A percentile compares a stretch with the other conserved stretches of the same genome.
Evolutionary conservation across 2,329 filamentous ascomycete species (phyloP).

Genomic region (Claviceps citrina): DNA sequence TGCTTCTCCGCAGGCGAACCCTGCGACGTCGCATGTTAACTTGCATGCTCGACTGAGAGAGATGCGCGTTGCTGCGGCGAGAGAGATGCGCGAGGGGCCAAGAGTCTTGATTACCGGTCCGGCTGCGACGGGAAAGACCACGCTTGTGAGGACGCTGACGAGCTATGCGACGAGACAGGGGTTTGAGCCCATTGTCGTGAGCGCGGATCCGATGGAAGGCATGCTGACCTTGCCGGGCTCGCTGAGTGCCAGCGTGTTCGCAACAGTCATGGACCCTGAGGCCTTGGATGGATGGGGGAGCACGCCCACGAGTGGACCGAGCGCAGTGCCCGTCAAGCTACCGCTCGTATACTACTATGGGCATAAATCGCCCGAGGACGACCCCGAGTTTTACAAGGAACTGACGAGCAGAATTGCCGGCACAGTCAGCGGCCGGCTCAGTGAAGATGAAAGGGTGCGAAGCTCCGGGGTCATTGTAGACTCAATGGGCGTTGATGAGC

Average conservation of each 20-base stretch:
- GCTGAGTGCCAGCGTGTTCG: constrained; percentile 73
- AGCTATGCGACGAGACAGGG: constrained; percentile 64
- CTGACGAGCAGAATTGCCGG: constrained; percentile 64
- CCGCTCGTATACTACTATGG: constrained; percentile 87
- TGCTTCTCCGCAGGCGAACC: constrained; percentile 58
- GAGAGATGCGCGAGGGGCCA: constrained; percentile 43
- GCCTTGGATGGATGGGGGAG: constrained; percentile 74
- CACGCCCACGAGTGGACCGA: constrained; percentile 81
- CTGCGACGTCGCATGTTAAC: constrained; percentile 67
- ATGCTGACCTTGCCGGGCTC: constrained; percentile 67
- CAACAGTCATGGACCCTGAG: constrained; percentile 68
- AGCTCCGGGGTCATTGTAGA: constrained; percentile 74
- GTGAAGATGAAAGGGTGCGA: constrained; percentile 57
- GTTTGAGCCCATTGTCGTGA: constrained; percentile 66
- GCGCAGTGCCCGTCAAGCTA: constrained; percentile 74
- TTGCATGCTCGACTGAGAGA: constrained; percentile 75
- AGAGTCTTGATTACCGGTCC: constrained; percentile 74
- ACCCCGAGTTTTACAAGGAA: constrained; percentile 55
- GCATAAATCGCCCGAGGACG: constrained; percentile 54
- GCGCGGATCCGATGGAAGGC: constrained; percentile 68
- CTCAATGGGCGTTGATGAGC: constrained; percentile 54
- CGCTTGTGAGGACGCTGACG: constrained; percentile 58
- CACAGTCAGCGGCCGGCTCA: constrained; percentile 60
- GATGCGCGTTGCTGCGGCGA: constrained; percentile 46
- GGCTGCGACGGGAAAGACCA: constrained; percentile 69